A percentile compares a stretch with the other conserved stretches of the same genome.
These are phyloP conservation scores for Phaseolus lunatus DNA, from an alignment of 306 rosid species.

Conservation along the genomic window DNA sequence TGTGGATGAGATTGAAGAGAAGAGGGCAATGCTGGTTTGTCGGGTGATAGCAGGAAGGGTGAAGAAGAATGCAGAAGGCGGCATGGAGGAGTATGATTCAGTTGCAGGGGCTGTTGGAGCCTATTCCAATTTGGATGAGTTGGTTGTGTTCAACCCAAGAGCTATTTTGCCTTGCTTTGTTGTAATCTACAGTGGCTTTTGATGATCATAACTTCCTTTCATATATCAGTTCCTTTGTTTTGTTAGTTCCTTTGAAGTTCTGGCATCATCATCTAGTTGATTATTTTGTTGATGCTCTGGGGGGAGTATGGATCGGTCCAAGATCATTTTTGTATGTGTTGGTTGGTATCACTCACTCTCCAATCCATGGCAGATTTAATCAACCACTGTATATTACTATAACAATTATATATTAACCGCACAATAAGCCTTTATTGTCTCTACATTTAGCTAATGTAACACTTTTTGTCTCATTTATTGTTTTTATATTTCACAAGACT, in stretches of 20 bases:
- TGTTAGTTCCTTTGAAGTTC: conserved; percentile 3
- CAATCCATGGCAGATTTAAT: conserved; percentile 34
- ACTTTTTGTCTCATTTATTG: not conserved
- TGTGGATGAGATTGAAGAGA: conserved; percentile 48
- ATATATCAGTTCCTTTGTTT: conserved; percentile 4
- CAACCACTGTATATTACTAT: conserved; percentile 47
- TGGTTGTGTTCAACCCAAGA: conserved; percentile 73
- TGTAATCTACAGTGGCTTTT: conserved; percentile 83
- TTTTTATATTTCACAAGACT: not conserved
- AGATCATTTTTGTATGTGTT: conserved; percentile 40
- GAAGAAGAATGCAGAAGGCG: conserved; percentile 77
- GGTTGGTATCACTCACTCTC: conserved; percentile 34
- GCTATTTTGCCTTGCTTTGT: conserved; percentile 99
- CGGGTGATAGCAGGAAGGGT: conserved; percentile 97
- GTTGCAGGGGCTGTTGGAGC: conserved; percentile 79
- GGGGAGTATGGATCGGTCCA: conserved; percentile 29
- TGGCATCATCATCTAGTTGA: conserved; percentile 26
- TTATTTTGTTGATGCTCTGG: not conserved
- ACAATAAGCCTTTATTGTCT: conserved; percentile 4
- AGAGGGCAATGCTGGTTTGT: conserved; percentile 96
- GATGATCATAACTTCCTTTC: conserved; percentile 35
- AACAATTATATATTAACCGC: conserved; percentile 30
- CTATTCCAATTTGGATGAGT: conserved; percentile 91
- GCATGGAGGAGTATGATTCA: conserved; percentile 81
- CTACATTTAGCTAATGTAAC: not conserved